These are phyloP conservation scores for Ilex asprella DNA, from an alignment of 257 asterid species.

Conservation along the genomic window DNA sequence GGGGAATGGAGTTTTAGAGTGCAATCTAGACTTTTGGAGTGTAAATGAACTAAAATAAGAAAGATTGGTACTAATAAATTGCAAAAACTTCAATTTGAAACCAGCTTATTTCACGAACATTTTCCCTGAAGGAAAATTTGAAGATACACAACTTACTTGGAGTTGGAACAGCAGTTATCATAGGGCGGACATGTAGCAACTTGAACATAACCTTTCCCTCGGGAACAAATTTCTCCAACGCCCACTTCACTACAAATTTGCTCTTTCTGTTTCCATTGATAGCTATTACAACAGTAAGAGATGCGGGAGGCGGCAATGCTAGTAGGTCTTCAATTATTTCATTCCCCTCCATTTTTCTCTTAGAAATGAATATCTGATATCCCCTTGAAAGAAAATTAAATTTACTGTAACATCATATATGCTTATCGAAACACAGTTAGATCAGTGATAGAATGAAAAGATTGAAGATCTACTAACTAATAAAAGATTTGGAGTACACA, in stretches of 20 bases:
- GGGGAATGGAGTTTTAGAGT: too few species aligned
- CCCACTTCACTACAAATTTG: conserved; percentile 66
- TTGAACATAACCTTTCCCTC: conserved; percentile 55
- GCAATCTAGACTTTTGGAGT: too few species aligned
- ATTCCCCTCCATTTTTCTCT: conserved; percentile 26
- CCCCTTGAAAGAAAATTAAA: too few species aligned
- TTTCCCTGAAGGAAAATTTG: background rate
- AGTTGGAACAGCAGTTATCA: conserved; percentile 54
- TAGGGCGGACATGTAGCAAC: conserved; percentile 62
- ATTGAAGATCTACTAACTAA: too few species aligned
- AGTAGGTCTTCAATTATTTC: conserved; percentile 21
- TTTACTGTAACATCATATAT: too few species aligned
- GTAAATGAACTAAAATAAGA: too few species aligned
- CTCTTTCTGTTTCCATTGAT: conserved; percentile 50
- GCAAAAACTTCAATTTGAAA: too few species aligned
- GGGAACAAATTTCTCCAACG: conserved; percentile 84
- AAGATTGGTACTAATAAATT: too few species aligned
- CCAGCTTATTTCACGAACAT: background rate
- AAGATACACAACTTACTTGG: conserved; percentile 54
- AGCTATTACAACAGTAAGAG: conserved; percentile 49
- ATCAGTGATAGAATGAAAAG: too few species aligned
- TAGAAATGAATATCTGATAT: conserved; percentile 14
- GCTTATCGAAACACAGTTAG: too few species aligned
- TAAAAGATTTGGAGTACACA: too few species aligned
- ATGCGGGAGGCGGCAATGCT: conserved; percentile 21